Evolutionary conservation across 495 filamentous ascomycete species (phyloP), one percentile per base, ranked within the genome.

Genomic region (Tirmania nivea): DNA sequence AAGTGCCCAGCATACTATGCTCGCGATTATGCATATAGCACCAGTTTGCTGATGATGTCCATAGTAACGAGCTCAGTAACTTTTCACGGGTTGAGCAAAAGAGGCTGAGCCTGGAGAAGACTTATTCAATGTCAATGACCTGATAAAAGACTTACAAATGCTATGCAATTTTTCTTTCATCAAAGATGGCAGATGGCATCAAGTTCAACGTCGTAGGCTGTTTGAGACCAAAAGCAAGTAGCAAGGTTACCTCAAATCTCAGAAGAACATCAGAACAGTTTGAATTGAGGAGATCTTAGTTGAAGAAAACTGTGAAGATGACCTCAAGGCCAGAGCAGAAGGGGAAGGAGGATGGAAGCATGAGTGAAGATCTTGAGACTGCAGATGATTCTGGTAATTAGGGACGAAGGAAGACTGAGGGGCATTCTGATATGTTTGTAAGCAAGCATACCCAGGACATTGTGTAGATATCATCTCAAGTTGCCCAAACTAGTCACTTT

Each of bases 61-160:
- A 19, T 45, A 57, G 60, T 36, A 60, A 63, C 21, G 61, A 61
- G 35, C 19, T 61, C 34, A 63, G 59, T 51, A 56, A 63, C 36
- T 63, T 61, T 50, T 55, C 58, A 34, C 58, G 50, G 19, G 61
- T 63, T 42, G 57, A 56, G 21, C 35, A 52, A 8, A 39, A 55
- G 3, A 56, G 55, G 31, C 31, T 57, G 34, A 48, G 48, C 10
- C 20, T 54, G 34, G 56, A 53, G 6, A 45, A 14, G 14, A 54
- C 11, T 50, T 31, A 16, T 61, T 64, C 48, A 42, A 54, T 35
- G 51, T 63, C 14, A 54, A 57, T 34, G 36, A 59, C 17, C 49
- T 63, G 1, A 56, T 61, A 17, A 54, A 57, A 21, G 62, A 60
- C 16, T 3, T 64, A 7, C 20, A 58, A 34, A 58, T 51, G 2